Conservation (phyloP, 768 basidiomycete species). For the Agrocybe pediades region DNA sequence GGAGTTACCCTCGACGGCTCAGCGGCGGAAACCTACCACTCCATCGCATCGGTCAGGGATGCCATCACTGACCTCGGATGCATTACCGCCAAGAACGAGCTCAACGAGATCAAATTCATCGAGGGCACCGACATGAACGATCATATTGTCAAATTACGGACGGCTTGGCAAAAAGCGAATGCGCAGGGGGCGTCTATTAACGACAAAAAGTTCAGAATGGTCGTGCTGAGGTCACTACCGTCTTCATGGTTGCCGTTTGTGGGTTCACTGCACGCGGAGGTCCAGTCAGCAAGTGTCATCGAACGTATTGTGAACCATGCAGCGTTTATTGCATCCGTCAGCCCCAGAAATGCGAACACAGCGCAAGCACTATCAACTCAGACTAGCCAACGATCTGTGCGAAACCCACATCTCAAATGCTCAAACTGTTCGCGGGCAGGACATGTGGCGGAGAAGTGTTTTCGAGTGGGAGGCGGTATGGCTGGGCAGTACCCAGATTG, state of each 20-base stretch:
- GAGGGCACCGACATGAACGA: slow-evolving; percentile 15
- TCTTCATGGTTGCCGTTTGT: slow-evolving; percentile 20
- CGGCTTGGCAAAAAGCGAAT: slow-evolving; percentile 2
- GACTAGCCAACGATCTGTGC: not conserved
- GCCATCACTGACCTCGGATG: slow-evolving; percentile 10
- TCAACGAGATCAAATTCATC: slow-evolving; percentile 4
- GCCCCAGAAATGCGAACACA: not conserved
- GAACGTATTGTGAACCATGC: slow-evolving; percentile 2
- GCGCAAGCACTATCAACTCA: not conserved
- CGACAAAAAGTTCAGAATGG: slow-evolving; percentile 18
- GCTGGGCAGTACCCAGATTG: slow-evolving; percentile 32
- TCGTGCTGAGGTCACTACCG: slow-evolving; percentile 21
- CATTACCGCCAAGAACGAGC: slow-evolving; percentile 9
- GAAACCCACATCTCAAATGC: slow-evolving; percentile 9
- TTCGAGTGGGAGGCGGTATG: slow-evolving; percentile 34
- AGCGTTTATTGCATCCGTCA: not conserved
- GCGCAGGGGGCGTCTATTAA: slow-evolving; percentile 5
- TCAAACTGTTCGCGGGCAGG: slow-evolving; percentile 22
- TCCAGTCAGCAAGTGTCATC: slow-evolving; percentile 12
- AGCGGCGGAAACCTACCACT: slow-evolving; percentile 18
- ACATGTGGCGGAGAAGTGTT: slow-evolving; percentile 29
- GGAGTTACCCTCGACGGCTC: slow-evolving; percentile 22
- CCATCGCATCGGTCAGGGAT: slow-evolving; percentile 12
- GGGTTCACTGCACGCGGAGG: slow-evolving; percentile 11
- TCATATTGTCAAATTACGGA: slow-evolving; percentile 14